A percentile compares a stretch with the other conserved stretches of the same genome.
Conservation (phyloP, 768 basidiomycete species). For the Boletus speciosus region DNA sequence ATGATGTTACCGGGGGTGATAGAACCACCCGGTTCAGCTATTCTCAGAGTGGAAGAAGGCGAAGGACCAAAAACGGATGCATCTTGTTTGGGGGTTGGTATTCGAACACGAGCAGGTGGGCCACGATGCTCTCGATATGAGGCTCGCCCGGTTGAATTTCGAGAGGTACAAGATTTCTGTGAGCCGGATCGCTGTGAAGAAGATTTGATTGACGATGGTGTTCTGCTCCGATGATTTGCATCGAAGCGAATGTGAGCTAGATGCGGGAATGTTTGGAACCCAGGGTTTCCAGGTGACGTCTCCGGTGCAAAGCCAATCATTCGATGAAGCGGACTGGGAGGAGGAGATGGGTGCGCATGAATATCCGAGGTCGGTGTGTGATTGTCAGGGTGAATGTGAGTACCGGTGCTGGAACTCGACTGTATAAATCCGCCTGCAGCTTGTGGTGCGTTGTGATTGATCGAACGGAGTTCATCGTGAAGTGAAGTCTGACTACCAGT, state of each 20-base stretch:
- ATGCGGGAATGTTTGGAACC: not conserved
- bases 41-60: not conserved
- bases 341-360: not conserved
- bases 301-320: not conserved
- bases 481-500: constrained; percentile 12
- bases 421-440: not conserved
- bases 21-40: not conserved
- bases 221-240: not conserved
- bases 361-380: not conserved
- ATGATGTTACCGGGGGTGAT: not conserved
- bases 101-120: constrained; percentile 8
- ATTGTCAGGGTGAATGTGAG: not conserved
- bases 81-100: not conserved
- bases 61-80: not conserved
- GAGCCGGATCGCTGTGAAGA: constrained; percentile 18
- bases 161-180: constrained; percentile 11
- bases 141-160: constrained; percentile 17
- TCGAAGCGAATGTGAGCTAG: not conserved
- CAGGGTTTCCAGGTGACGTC: not conserved
- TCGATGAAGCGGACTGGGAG: not conserved
- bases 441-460: not conserved
- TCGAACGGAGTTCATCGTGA: constrained; percentile 13
- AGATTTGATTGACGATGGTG: constrained; percentile 12
- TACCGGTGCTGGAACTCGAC: not conserved
- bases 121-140: constrained; percentile 24